Base-by-base conservation (phyloP, 305 asterid species). In the Caryopteris hybrid region DNA sequence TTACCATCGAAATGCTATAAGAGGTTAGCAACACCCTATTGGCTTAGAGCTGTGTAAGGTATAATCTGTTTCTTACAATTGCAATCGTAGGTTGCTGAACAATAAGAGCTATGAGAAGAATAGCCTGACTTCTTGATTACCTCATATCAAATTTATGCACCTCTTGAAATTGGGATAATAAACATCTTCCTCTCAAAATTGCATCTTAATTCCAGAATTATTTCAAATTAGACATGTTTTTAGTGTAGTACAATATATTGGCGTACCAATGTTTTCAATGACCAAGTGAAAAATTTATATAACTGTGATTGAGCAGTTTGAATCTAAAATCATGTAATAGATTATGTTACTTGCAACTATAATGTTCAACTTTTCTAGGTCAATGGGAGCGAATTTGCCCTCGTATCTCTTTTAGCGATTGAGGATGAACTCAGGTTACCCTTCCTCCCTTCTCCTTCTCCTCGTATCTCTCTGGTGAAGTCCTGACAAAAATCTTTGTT, bases 381-480 rank as follows among this genome's bases (percentile, higher is more conserved):
- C 66, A 81, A 81, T 69, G 98, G 95, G 27, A 61, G 83, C 76
- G 98, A 94, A 82, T 86, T 82, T 74, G 92, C 96, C 64, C 67
- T 89, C 56, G 69, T 89, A 22, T 88, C 97, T 64, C 89, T 93
- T 73, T 61, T 88, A 78, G 87, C 86, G 68, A 85, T 72, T 25
- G 98, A 86, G 70, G 86, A 89, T 78, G 89, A 89, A 57, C 81
- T 84, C 79, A 87, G 98, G 98, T 91, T 45, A 66, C 71, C 31
- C 57, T 56, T 66, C 66, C 70, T 45, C 70, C 53, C 61, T 63
- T 29, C 55, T 2, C 20, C 14, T 54, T 33, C 62, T 45, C 66
- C 39, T 41, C n/a, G 14, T 33, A 55, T 21, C 54, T 52, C 66
- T 42, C 25, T 7, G 5, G 56, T 18, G 11, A 61, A 43, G 2